phyloP scores from a whole-genome alignment of 345 rosid species.

The Gossypioides kirkii region DNA sequence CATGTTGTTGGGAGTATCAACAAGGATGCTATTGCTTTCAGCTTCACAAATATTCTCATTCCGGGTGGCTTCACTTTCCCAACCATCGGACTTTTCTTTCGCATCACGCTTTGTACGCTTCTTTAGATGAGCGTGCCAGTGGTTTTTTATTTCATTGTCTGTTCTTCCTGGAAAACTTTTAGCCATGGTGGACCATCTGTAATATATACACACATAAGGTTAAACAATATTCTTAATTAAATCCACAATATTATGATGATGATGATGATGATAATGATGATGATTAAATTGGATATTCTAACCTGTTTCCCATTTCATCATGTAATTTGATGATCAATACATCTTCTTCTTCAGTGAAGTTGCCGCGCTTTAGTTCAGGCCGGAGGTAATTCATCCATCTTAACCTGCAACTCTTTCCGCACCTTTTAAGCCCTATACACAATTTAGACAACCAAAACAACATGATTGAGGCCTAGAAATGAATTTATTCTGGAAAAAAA shows the following conservation, averaged over 20 bases:
- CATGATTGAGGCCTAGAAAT: background rate
- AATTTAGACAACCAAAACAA: background rate
- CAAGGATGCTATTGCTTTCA: background rate
- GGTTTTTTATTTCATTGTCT: slow-evolving; percentile 37
- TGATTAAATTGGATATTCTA: background rate
- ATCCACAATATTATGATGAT: background rate
- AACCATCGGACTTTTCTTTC: background rate
- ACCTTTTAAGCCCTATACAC: slow-evolving; percentile 29
- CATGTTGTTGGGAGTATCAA: background rate
- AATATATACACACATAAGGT: too few relatives aligned
- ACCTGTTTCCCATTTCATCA: slow-evolving; percentile 17
- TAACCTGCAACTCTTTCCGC: slow-evolving; percentile 44
- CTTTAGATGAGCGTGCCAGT: slow-evolving; percentile 33
- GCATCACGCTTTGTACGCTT: slow-evolving; percentile 8
- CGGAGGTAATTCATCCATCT: slow-evolving; percentile 41
- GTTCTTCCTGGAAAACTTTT: slow-evolving; percentile 31
- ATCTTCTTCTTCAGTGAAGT: slow-evolving; percentile 32
- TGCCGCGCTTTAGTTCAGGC: slow-evolving; percentile 37
- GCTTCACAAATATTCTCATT: background rate
- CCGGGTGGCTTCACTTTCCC: background rate
- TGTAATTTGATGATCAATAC: slow-evolving; percentile 26
- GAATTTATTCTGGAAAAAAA: too few relatives aligned
- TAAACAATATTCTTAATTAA: too few relatives aligned
- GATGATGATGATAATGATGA: background rate
- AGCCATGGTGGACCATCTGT: slow-evolving; percentile 40